Evolutionary conservation across 495 filamentous ascomycete genomes (phyloP), one percentile per base, ranked within the genome.

Genomic region (Podospora comata): DNA sequence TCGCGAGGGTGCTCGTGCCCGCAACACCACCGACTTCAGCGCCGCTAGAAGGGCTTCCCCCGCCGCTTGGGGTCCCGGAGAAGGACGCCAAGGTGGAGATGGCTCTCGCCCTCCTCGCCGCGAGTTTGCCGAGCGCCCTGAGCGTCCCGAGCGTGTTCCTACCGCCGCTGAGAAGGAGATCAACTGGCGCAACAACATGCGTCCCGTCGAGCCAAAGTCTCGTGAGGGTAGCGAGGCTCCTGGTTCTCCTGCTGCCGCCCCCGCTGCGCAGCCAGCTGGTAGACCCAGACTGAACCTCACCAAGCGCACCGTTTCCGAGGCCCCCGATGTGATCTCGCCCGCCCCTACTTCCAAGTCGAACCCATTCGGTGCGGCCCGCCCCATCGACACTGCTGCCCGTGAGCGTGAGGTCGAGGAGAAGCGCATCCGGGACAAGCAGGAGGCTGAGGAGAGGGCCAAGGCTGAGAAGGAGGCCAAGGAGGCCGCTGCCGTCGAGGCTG

Each of bases 331-430:
- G 15, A 68, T 83, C 32, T 79, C 83, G 15, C 77, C 88, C 18
- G 75, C 79, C 32, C 66, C 84, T 11, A 74, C 82, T 26, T 84
- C 91, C 3, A 96, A 95, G 82, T 85, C 92, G 19, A 97, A 88
- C 79, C 92, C 92, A 27, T 99, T 99, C 78, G 95, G 95, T 76
- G 93, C 91, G 65, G 93, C 93, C 54, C 86, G 87, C 62, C 93
- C 93, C 13, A 96, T 96, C 69, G 93, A 97, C 79, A 96, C 92
- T 61, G 91, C 92, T 20, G 85, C 92, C 9, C 86, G 90, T 60
- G 94, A 97, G 80, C 90, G 87, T 65, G 90, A 96, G 78, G 87
- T 98, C 32, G 94, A 94, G 75, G 93, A 96, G 81, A 94, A 91
- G 82, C 87, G 90, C 67, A 82, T 90, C 61, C 89, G 88, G 69